Evolutionary conservation across 768 basidiomycete species (phyloP).

Genomic region (Hypsizygus marmoreus): DNA sequence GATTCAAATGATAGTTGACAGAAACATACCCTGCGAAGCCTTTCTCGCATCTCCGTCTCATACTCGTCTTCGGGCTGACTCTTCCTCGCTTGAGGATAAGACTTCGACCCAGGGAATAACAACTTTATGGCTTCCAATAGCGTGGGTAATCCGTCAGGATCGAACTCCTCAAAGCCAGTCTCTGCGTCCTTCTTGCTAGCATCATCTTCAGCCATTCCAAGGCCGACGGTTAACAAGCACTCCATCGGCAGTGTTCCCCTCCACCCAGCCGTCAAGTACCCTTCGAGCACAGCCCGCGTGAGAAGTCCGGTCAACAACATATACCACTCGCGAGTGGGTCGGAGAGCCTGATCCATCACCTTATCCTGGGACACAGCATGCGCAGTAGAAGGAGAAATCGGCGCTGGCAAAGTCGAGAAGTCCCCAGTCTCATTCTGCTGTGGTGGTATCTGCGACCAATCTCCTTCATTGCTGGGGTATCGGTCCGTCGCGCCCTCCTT

Average conservation of each 20-base stretch:
- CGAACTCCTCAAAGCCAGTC: constrained; percentile 55
- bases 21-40: constrained; percentile 64
- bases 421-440: constrained; percentile 3
- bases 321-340: constrained; percentile 82
- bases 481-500: constrained; percentile 28
- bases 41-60: constrained; percentile 71
- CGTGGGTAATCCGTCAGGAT: constrained; percentile 77
- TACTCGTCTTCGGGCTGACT: constrained; percentile 70
- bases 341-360: constrained; percentile 51
- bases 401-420: constrained; percentile 15
- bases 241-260: constrained; percentile 69
- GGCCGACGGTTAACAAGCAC: constrained; percentile 71
- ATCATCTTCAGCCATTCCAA: constrained; percentile 43
- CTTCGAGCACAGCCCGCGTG: constrained; percentile 83
- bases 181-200: constrained; percentile 33
- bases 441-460: constrained; percentile 18
- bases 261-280: constrained; percentile 84
- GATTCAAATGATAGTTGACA: not conserved
- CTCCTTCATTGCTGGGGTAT: constrained; percentile 13
- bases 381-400: constrained; percentile 15
- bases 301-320: constrained; percentile 73
- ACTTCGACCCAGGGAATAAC: constrained; percentile 63
- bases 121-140: constrained; percentile 65
- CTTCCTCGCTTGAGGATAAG: constrained; percentile 29
- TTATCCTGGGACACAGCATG: constrained; percentile 24